These are phyloP conservation scores for Zasmidium citrigriseum DNA, from an alignment of 2,329 filamentous ascomycete species.

Conservation along the genomic window DNA sequence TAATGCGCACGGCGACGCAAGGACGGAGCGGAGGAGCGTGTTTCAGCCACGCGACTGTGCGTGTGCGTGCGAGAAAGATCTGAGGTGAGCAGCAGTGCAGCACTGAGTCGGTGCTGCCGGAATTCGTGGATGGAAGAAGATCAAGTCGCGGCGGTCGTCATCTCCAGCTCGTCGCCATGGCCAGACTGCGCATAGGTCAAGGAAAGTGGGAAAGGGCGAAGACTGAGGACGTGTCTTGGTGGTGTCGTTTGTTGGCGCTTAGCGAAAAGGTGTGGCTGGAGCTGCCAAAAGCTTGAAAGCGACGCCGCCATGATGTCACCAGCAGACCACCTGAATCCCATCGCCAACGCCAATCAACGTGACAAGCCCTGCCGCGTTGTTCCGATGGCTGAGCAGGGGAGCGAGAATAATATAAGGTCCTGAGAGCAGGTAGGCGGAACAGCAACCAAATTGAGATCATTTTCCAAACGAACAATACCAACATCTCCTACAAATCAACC, in stretches of 20 bases:
- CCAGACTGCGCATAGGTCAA: background rate
- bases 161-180: background rate
- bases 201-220: background rate
- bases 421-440: background rate
- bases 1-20: background rate
- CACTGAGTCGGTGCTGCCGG: no score
- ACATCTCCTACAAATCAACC: constrained; percentile 1
- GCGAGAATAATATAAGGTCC: background rate
- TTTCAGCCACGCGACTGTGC: constrained; percentile 1
- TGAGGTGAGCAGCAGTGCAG: no score
- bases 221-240: background rate
- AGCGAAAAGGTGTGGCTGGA: background rate
- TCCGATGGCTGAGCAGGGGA: background rate
- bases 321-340: no score
- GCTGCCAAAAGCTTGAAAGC: background rate
- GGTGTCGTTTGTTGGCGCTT: background rate
- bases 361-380: no score
- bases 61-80: background rate
- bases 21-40: background rate
- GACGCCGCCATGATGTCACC: constrained; percentile 1
- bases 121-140: no score
- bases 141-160: background rate
- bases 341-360: no score
- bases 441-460: background rate
- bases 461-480: background rate